phyloP scores from a whole-genome alignment of 106 monocot genomes.

The Apostasia shenzhenica region DNA sequence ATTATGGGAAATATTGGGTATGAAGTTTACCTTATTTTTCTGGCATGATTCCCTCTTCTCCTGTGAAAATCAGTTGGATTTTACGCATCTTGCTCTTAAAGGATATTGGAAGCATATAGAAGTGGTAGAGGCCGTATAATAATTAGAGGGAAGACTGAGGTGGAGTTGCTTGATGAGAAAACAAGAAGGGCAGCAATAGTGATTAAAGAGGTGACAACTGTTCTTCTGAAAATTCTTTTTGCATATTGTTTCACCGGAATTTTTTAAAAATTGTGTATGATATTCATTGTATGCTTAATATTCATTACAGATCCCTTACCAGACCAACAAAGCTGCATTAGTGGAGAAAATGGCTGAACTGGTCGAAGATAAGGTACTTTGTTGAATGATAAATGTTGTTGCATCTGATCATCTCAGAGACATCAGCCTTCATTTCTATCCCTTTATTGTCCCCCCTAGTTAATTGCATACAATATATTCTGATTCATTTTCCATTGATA shows the following conservation, averaged over 20 bases:
- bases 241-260: not conserved
- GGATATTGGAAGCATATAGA: conserved; percentile 95
- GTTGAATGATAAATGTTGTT: not conserved
- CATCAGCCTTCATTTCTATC: no score
- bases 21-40: not conserved
- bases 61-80: conserved; percentile 5
- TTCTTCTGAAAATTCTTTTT: not conserved
- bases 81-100: conserved; percentile 6
- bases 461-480: no score
- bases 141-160: conserved; percentile 91
- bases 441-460: no score
- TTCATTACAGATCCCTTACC: conserved; percentile 84
- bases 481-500: no score
- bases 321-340: conserved; percentile 85
- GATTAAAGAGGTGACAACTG: conserved; percentile 72
- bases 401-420: no score
- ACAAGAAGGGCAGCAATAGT: conserved; percentile 70
- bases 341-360: conserved; percentile 94
- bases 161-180: conserved; percentile 81
- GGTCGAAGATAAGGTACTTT: conserved; percentile 86
- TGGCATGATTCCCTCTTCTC: not conserved
- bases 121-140: conserved; percentile 85
- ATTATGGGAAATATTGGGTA: conserved; percentile 97
- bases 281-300: conserved; percentile 2
- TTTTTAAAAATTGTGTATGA: not conserved